Conservation (phyloP, 352 stramenopile species). For the Aphanomyces astaci region DNA sequence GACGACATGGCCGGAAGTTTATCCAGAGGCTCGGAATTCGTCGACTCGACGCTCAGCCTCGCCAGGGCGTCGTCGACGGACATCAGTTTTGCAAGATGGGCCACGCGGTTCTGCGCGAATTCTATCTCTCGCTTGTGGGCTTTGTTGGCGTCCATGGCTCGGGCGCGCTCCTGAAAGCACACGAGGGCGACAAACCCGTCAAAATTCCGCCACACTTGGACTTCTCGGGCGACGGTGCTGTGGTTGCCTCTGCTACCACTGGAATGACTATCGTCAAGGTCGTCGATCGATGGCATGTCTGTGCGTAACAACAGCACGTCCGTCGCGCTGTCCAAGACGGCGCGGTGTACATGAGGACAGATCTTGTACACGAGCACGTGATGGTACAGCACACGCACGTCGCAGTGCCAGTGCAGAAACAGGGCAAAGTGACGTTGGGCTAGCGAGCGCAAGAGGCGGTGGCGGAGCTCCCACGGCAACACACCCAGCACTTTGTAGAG, state of each 20-base stretch:
- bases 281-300: background rate
- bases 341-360: slow-evolving; percentile 41
- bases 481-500: slow-evolving; percentile 67
- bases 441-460: slow-evolving; percentile 56
- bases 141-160: slow-evolving; percentile 50
- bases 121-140: slow-evolving; percentile 47
- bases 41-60: background rate
- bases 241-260: slow-evolving; percentile 14
- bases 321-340: slow-evolving; percentile 52
- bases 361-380: slow-evolving; percentile 67
- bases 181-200: slow-evolving; percentile 60
- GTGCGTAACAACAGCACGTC: slow-evolving; percentile 41
- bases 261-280: slow-evolving; percentile 31
- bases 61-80: slow-evolving; percentile 30
- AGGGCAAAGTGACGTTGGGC: slow-evolving; percentile 70
- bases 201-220: slow-evolving; percentile 57
- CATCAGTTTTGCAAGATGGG: slow-evolving; percentile 38
- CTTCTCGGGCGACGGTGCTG: slow-evolving; percentile 18
- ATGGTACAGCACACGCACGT: slow-evolving; percentile 63
- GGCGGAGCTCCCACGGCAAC: slow-evolving; percentile 58
- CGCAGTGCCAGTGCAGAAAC: slow-evolving; percentile 70
- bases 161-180: slow-evolving; percentile 44
- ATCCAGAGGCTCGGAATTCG: no score
- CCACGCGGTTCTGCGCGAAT: slow-evolving; percentile 43
- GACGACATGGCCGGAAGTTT: no score